phyloP scores from a whole-genome alignment of 108 stramenopile species.

The Fragilaria crotonensis region DNA sequence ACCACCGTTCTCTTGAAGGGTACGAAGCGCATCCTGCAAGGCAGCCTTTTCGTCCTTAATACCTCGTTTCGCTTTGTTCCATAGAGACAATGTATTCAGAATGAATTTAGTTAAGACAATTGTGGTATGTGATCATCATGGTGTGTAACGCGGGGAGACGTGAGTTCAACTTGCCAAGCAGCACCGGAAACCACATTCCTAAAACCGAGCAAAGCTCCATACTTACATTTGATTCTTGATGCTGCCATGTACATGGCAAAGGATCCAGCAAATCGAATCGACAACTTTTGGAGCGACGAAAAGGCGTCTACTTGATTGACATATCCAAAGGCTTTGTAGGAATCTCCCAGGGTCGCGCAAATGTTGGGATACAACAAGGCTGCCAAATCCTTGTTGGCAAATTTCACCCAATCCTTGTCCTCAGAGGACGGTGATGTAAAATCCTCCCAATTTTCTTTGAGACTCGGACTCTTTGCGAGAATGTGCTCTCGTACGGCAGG shows the following conservation, averaged over 20 bases:
- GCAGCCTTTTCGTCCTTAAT: constrained; percentile 72
- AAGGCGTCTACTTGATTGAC: constrained; percentile 58
- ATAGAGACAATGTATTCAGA: no score
- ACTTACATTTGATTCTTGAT: constrained; percentile 77
- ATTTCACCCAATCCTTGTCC: constrained; percentile 57
- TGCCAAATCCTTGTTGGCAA: constrained; percentile 81
- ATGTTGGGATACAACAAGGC: constrained; percentile 86
- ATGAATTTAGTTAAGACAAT: no score
- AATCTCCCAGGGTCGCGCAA: constrained; percentile 63
- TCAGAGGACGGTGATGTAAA: constrained; percentile 22
- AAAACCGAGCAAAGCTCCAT: no score
- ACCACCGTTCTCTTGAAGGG: constrained; percentile 49
- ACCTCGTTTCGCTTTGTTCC: constrained; percentile 65
- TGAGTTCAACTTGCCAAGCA: no score
- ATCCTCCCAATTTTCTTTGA: constrained; percentile 16
- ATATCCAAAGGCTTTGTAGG: constrained; percentile 77
- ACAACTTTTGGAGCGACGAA: constrained; percentile 41
- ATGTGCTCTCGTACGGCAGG: no score
- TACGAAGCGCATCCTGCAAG: constrained; percentile 47
- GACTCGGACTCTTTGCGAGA: no score
- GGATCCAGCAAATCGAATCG: constrained; percentile 63
- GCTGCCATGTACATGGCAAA: constrained; percentile 87
- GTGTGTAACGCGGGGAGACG: no score
- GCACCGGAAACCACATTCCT: no score
- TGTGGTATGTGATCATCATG: no score